These are phyloP conservation scores for Salix koriyanagi DNA, from an alignment of 345 rosid species.

Conservation along the genomic window DNA sequence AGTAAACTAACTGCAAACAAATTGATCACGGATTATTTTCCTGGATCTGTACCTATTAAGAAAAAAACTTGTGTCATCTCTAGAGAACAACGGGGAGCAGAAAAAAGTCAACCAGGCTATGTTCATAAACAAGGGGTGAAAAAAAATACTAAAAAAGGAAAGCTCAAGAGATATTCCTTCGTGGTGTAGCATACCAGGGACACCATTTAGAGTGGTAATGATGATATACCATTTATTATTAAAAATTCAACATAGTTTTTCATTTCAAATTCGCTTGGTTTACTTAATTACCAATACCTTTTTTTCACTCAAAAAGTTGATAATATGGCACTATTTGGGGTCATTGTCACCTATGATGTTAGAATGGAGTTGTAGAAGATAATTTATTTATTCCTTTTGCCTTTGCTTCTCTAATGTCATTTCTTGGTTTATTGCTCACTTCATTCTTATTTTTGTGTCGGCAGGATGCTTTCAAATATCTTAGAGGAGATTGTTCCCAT, in stretches of 20 bases:
- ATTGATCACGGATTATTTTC: conserved; percentile 83
- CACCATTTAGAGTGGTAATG: conserved; percentile 88
- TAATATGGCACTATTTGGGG: not conserved
- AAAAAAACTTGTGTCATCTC: conserved; percentile 35
- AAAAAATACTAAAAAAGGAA: conserved; percentile 37
- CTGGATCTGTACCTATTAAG: conserved; percentile 35
- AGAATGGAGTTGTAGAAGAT: not conserved
- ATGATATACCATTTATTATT: not conserved
- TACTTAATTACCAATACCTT: not conserved
- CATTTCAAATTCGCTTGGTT: not conserved
- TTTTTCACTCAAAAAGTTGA: not conserved
- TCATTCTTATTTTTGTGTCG: conserved; percentile 16
- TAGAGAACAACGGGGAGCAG: conserved; percentile 25
- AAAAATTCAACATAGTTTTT: not conserved
- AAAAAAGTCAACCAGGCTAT: conserved; percentile 32
- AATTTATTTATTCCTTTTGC: not conserved
- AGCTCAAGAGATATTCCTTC: conserved; percentile 55
- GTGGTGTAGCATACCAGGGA: conserved; percentile 84
- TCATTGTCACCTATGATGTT: not conserved
- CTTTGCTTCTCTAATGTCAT: not conserved
- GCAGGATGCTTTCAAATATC: conserved; percentile 97
- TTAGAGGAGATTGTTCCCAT: conserved; percentile 81
- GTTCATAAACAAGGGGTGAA: conserved; percentile 30
- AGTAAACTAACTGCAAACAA: conserved; percentile 51
- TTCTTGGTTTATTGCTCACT: conserved; percentile 16